Conservation (phyloP, 768 basidiomycete genomes). For the Leucosporidium scottii region DNA sequence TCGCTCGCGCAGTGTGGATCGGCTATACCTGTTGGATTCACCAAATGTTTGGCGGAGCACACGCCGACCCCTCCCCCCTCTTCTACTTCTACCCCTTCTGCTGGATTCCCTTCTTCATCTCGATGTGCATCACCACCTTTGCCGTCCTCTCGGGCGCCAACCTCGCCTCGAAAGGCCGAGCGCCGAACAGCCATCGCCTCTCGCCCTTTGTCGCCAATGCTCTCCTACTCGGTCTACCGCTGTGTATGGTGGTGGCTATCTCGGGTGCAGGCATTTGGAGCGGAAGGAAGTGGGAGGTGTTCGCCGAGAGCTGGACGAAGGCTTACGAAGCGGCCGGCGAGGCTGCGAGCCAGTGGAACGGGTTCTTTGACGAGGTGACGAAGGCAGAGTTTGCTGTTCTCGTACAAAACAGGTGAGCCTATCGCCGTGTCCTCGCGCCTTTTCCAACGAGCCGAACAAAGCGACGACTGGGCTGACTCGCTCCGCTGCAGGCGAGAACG, state of each 20-base stretch:
- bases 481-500: neutral
- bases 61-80: neutral
- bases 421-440: too few species aligned
- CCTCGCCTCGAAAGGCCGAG: neutral
- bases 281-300: neutral
- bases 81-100: slow-evolving; percentile 4
- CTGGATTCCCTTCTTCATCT: slow-evolving; percentile 13
- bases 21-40: slow-evolving; percentile 5
- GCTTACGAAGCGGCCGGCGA: neutral
- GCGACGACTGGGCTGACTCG: too few species aligned
- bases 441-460: neutral
- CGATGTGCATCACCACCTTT: slow-evolving; percentile 6
- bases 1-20: slow-evolving; percentile 1
- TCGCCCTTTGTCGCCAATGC: neutral
- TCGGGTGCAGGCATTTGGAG: slow-evolving; percentile 4
- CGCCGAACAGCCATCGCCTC: neutral
- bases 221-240: neutral
- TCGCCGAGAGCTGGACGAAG: neutral
- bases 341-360: neutral
- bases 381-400: too few species aligned
- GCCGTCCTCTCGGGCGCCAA: neutral
- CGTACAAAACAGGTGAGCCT: too few species aligned
- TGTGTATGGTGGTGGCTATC: neutral
- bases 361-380: neutral
- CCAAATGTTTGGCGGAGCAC: neutral